These are phyloP conservation scores for Lecanicillium sp. DNA, from an alignment of 2,329 filamentous ascomycete species.

Conservation along the genomic window DNA sequence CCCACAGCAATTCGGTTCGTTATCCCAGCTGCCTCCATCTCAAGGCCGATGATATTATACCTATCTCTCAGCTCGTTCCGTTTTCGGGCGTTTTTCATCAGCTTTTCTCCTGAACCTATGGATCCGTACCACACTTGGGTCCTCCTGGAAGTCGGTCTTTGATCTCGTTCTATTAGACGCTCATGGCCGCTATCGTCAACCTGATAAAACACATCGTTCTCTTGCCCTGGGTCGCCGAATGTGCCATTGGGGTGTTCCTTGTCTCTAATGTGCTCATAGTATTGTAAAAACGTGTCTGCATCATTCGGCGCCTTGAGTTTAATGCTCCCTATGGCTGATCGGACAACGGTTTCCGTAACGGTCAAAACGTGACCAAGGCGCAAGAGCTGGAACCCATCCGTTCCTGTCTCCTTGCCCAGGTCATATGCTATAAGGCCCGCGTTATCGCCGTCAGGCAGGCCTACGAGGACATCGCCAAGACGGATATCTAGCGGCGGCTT, in stretches of 20 bases:
- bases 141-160: constrained; percentile 13
- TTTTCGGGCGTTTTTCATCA: constrained; percentile 17
- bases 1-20: constrained; percentile 21
- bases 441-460: constrained; percentile 14
- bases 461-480: constrained; percentile 29
- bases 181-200: constrained; percentile 4
- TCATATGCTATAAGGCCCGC: constrained; percentile 23
- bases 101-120: constrained; percentile 21
- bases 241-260: constrained; percentile 15
- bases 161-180: constrained; percentile 9
- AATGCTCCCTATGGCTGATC: constrained; percentile 26
- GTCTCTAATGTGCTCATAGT: constrained; percentile 18
- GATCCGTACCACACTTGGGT: constrained; percentile 25
- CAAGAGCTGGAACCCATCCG: constrained; percentile 18
- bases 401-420: constrained; percentile 22
- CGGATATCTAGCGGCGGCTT: constrained; percentile 24
- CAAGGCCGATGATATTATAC: constrained; percentile 20
- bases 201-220: constrained; percentile 17
- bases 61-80: constrained; percentile 17
- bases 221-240: constrained; percentile 24
- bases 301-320: constrained; percentile 17
- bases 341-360: constrained; percentile 21
- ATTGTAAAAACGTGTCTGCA: constrained; percentile 11
- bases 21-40: constrained; percentile 23
- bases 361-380: constrained; percentile 16